Conservation (phyloP, 2,329 filamentous ascomycete genomes). For the Venturia effusa region DNA sequence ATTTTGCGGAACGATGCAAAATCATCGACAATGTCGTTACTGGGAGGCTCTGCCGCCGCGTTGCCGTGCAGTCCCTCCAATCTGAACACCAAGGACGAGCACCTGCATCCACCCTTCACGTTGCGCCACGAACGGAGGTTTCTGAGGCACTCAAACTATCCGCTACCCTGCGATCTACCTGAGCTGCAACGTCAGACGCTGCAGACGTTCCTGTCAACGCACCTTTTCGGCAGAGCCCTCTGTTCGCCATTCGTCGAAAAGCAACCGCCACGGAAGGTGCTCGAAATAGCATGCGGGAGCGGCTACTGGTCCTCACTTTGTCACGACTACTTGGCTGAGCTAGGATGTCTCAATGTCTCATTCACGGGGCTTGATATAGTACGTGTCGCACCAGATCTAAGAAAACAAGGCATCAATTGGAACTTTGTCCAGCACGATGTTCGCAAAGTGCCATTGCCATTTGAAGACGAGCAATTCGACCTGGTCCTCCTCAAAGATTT, state of each 20-base stretch:
- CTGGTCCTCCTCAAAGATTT: slow-evolving; percentile 82
- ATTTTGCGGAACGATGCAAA: slow-evolving; percentile 4
- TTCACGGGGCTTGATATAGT: slow-evolving; percentile 80
- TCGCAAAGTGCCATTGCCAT: slow-evolving; percentile 63
- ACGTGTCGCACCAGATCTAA: slow-evolving; percentile 53
- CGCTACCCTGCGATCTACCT: slow-evolving; percentile 76
- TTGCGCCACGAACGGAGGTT: slow-evolving; percentile 73
- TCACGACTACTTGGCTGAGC: slow-evolving; percentile 63
- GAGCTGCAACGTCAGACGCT: slow-evolving; percentile 84
- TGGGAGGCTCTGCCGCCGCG: slow-evolving; percentile 15
- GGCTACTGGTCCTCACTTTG: slow-evolving; percentile 86
- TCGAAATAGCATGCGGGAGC: slow-evolving; percentile 80
- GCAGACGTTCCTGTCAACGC: slow-evolving; percentile 68
- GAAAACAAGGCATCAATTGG: slow-evolving; percentile 72
- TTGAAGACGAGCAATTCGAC: slow-evolving; percentile 71
- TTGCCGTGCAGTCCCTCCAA: slow-evolving; percentile 26
- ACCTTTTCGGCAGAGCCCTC: slow-evolving; percentile 70
- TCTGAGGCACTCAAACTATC: slow-evolving; percentile 66
- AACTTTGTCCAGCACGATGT: slow-evolving; percentile 81
- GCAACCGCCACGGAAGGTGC: slow-evolving; percentile 61
- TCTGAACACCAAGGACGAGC: slow-evolving; percentile 17
- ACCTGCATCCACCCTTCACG: slow-evolving; percentile 41
- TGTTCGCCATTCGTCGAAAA: slow-evolving; percentile 58
- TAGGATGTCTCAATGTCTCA: slow-evolving; percentile 57
- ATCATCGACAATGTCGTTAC: background rate